phyloP scores from a whole-genome alignment of 2,329 filamentous ascomycete genomes.

The Alternaria panax region DNA sequence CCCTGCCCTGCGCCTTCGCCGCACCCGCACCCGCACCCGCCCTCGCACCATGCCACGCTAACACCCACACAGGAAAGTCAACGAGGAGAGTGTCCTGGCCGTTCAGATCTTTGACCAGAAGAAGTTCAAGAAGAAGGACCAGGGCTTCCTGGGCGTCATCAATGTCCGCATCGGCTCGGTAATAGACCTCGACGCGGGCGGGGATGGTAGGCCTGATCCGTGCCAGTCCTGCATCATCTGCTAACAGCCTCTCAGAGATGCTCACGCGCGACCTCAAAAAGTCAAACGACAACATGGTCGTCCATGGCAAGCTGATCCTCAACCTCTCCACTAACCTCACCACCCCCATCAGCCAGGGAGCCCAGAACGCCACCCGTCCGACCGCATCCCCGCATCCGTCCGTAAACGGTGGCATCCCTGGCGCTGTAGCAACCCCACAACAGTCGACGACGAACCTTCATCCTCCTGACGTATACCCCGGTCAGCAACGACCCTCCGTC shows the following conservation, averaged over 20 bases:
- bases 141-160: conserved; percentile 96
- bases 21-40: too few relatives aligned
- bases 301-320: conserved; percentile 96
- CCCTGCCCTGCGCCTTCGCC: conserved; percentile 10
- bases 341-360: conserved; percentile 68
- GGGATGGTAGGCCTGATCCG: conserved; percentile 73
- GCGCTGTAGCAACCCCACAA: conserved; percentile 48
- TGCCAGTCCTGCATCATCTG: conserved; percentile 12
- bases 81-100: conserved; percentile 93
- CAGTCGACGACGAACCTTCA: conserved; percentile 50
- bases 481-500: conserved; percentile 39
- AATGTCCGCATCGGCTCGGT: conserved; percentile 96
- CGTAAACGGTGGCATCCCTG: conserved; percentile 46
- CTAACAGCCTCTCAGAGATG: conserved; percentile 72
- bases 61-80: conserved; percentile 72
- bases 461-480: conserved; percentile 47
- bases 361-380: conserved; percentile 48
- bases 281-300: conserved; percentile 96
- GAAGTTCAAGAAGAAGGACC: conserved; percentile 99
- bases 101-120: conserved; percentile 99
- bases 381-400: conserved; percentile 48
- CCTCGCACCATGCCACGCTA: conserved; percentile 28
- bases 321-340: conserved; percentile 92
- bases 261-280: conserved; percentile 96
- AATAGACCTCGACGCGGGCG: conserved; percentile 86